Base-by-base conservation (phyloP, 495 filamentous ascomycete species). In the Cercophora newfieldiana region DNA sequence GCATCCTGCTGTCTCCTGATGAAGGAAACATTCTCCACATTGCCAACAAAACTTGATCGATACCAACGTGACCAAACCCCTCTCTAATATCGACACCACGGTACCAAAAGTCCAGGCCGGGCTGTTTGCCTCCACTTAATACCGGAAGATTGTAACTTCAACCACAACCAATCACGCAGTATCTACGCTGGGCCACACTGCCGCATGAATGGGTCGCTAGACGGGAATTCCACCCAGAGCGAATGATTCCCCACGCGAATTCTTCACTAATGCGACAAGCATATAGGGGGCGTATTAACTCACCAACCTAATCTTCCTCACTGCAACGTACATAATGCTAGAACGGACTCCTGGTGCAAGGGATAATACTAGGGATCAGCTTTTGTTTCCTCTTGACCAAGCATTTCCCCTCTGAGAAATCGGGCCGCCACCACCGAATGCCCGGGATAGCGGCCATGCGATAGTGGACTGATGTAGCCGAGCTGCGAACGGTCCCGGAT, bases 241-340 rank as follows among this genome's bases (percentile, higher is more conserved):
- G 25, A 53, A 53, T 53, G 21, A 14, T 6, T 24, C 2, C 50
- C 50, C 50, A 2, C 22, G 50, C n/a, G 21, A 22, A 14, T 7
- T 12, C 8, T 19, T 7, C 19, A 53, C 50, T 44, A 44, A 44
- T 44, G 37, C 37, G 37, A 44, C 18, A n/a, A 53, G 50, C 21
- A 53, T 22, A 53, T 53, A 24, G 2, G 19, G 6, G 50, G 25
- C 19, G 4, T 22, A 53, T 53, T 53, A 53, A 22, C 50, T 26
- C 24, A 53, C 50, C 50, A 19, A 53, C 50, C 50, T 53, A 53
- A 53, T 53, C 50, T 53, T 5, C n/a, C 8, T 19, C 50, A 53
- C n/a, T 53, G 50, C 50, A 26, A 53, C 50, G 22, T 53, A 53
- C 21, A 22, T 53, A 26, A 53, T n/a, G 50, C 8, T 8, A 8